These are phyloP conservation scores for Lomentospora prolificans DNA, from an alignment of 2,329 filamentous ascomycete species.

Conservation along the genomic window DNA sequence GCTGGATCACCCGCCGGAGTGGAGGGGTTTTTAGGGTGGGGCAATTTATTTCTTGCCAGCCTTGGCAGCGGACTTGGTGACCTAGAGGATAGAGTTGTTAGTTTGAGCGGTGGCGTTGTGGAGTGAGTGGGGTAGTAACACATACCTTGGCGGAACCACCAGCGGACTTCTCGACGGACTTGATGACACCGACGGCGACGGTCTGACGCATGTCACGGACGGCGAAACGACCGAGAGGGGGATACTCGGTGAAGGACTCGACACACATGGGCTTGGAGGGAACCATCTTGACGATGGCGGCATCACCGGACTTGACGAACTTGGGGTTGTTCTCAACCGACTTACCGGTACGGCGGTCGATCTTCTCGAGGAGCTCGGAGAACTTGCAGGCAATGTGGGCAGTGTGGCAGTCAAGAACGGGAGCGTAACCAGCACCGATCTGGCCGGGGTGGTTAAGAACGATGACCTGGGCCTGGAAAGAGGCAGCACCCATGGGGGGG, in stretches of 20 bases:
- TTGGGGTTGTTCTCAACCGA: constrained; percentile 84
- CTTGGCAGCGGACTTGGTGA: constrained; percentile 65
- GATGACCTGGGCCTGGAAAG: constrained; percentile 99
- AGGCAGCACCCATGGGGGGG: constrained; percentile 77
- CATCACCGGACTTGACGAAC: constrained; percentile 99
- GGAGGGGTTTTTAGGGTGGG: not conserved
- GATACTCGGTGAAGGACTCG: constrained; percentile 99
- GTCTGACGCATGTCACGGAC: constrained; percentile 97
- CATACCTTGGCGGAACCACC: constrained; percentile 48
- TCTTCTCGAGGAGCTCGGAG: constrained; percentile 98
- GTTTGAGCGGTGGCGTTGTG: constrained; percentile 8
- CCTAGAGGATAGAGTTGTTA: constrained; percentile 16
- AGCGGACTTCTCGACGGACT: constrained; percentile 63
- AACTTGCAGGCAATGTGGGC: constrained; percentile 99
- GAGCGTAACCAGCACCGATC: constrained; percentile 97
- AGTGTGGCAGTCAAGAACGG: constrained; percentile 99
- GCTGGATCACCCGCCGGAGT: constrained; percentile 2
- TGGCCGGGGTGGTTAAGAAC: constrained; percentile 99
- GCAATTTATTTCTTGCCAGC: constrained; percentile 60
- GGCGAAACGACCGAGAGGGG: constrained; percentile 98
- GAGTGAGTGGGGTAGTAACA: constrained; percentile 17
- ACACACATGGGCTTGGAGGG: constrained; percentile 99
- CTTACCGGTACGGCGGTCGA: constrained; percentile 99
- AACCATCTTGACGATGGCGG: constrained; percentile 99
- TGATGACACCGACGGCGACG: constrained; percentile 92